Evolutionary conservation across 2,329 filamentous ascomycete genomes (phyloP), one percentile per base, ranked within the genome.

Genomic region (Penicillium aurantiogriseum): DNA sequence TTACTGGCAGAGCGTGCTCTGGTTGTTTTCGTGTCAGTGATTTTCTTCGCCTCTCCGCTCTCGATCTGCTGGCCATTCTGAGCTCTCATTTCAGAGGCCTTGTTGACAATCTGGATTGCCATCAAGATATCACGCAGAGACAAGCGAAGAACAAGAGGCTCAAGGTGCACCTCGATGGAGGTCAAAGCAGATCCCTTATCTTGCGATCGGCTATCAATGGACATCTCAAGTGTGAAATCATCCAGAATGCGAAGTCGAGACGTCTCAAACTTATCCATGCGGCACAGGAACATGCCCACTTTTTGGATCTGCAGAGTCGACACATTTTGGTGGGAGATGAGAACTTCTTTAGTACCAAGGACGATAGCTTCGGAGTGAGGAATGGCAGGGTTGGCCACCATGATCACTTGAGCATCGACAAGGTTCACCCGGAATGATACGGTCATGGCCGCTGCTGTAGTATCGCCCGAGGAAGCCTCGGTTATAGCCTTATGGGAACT

Each of bases 201-300:
- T 68, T 88, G 82, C 2, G 82, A 79, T 40, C 83, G 80, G 63
- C 85, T 87, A 68, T 99, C 93, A 80, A 99, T 86, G 3, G 91
- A 94, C 67, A 96, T 82, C 62, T 94, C 90, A 10, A 97, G 80
- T 3, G 92, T 96, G 72, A 99, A 99, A 74, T 99, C 92, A 70
- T 99, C 95, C 33, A 99, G 85, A 60, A 99, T 96, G 19, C 94
- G 87, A 46, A 99, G 82, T 38, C 91, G 86, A 40, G 88, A 92
- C 4, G 90, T 92, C 65, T 99, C 93, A 66, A 97, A 97, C 62
- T 88, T 90, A 74, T 99, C 95, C 94, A 99, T 99, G 13, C 94
- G 89, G 71, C 95, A 99, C 33, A 99, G 76, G 73, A 97, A 99
- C 94, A 99, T 99, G 66, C 94, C 94, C 52, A 97, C 85, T 69